Evolutionary conservation across 164 flowering plant species (phyloP), one percentile per base, ranked within the genome.

Genomic region (Magnolia officinalis): DNA sequence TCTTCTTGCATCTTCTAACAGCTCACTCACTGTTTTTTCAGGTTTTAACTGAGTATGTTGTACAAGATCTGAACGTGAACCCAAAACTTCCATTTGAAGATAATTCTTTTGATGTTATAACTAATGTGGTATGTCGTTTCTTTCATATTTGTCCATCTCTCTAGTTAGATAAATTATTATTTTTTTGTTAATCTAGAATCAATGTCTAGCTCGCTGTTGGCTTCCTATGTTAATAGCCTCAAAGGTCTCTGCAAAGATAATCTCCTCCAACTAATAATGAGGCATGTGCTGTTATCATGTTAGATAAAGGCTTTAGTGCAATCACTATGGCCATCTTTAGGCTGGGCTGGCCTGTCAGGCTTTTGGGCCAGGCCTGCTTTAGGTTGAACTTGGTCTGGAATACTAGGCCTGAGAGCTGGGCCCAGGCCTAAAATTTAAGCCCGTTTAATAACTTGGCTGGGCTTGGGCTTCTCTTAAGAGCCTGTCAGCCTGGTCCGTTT

Each of bases 21-120:
- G 18, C 16, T 50, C 9, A 23, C 16, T 50, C 9, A 23, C 63
- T 72, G 37, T 61, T n/a, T 76, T 73, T 83, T 77, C 84, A 95
- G 98, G 92, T 92, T 81, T 81, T 95, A 29, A 95, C 98, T 0
- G 97, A 93, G 79, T 92, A 88, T 74, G 76, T 83, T 75, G 97
- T 93, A 74, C 98, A 93, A 92, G 98, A 95, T 85, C 71, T 95
- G 76, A 95, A 93, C 78, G 76, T 85, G 74, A 84, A 92, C 63
- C 98, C 98, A 63, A 89, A 84, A 64, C 97, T 95, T 81, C 97
- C 94, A 73, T 92, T 92, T 74, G 97, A 91, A 78, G 97, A 93
- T 74, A 86, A 87, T 76, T 86, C 94, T 70, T 93, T 95, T 77
- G 93, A 95, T 78, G 87, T 91, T 18, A 93, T 93, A 70, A 95